These are phyloP conservation scores for Globisporangium echinulatum DNA, from an alignment of 352 stramenopile species.

Conservation along the genomic window DNA sequence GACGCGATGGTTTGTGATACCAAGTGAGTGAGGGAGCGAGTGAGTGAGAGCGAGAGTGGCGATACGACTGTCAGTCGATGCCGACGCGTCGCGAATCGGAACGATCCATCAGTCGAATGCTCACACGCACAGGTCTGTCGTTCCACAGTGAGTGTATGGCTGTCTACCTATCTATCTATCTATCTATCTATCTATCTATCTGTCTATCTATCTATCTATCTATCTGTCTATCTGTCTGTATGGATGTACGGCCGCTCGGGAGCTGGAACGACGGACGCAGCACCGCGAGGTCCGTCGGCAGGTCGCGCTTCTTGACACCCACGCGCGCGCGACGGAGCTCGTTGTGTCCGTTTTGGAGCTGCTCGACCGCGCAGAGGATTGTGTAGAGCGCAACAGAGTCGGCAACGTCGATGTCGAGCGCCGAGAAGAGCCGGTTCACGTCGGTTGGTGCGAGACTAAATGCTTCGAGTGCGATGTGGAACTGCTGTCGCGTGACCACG, in stretches of 20 bases:
- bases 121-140: too few relatives aligned
- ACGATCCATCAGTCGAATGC: too few relatives aligned
- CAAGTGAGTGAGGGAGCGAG: background rate
- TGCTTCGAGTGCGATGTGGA: constrained; percentile 50
- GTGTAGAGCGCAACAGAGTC: constrained; percentile 46
- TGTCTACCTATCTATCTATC: too few relatives aligned
- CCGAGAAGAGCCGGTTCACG: constrained; percentile 59
- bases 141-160: too few relatives aligned
- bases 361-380: constrained; percentile 33
- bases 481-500: constrained; percentile 45
- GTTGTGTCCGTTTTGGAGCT: constrained; percentile 39
- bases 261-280: constrained; percentile 19
- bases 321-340: constrained; percentile 37
- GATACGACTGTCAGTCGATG: too few relatives aligned
- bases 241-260: constrained; percentile 1
- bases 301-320: constrained; percentile 29
- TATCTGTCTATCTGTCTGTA: too few relatives aligned
- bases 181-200: too few relatives aligned
- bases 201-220: too few relatives aligned
- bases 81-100: too few relatives aligned
- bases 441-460: constrained; percentile 37
- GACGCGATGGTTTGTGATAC: background rate
- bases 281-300: constrained; percentile 30
- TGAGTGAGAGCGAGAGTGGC: background rate
- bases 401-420: constrained; percentile 43